Conservation (phyloP, 768 basidiomycete species). For the Boletus pseudo-olivaceus region DNA sequence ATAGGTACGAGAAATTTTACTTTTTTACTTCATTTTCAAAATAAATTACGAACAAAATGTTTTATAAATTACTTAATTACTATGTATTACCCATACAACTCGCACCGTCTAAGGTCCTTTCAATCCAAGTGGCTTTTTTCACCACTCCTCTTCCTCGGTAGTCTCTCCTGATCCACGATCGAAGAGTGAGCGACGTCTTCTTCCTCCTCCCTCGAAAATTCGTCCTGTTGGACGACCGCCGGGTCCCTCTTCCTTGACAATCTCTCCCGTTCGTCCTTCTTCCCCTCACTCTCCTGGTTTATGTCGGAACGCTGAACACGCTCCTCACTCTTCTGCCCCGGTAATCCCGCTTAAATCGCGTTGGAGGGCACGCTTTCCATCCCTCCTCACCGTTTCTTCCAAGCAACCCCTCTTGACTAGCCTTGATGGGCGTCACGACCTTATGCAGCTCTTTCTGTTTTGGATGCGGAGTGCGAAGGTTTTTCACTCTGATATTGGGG, state of each 20-base stretch:
- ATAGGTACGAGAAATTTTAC: too few relatives aligned
- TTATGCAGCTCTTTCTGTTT: not conserved
- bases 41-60: too few relatives aligned
- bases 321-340: not conserved
- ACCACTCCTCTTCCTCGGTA: not conserved
- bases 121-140: not conserved
- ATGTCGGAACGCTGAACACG: not conserved
- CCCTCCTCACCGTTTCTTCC: not conserved
- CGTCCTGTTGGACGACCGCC: not conserved
- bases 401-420: not conserved
- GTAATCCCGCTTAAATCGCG: not conserved
- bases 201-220: not conserved
- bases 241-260: not conserved
- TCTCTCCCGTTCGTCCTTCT: too few relatives aligned
- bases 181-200: not conserved
- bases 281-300: not conserved
- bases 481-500: not conserved
- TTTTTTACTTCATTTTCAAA: too few relatives aligned
- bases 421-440: not conserved
- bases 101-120: not conserved
- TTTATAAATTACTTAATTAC: too few relatives aligned
- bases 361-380: not conserved
- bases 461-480: too few relatives aligned
- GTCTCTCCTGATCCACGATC: not conserved
- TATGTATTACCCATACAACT: too few relatives aligned